A percentile compares a stretch with the other conserved stretches of the same genome.
phyloP scores from a whole-genome alignment of 2,329 filamentous ascomycete species.

The Aspergillus tamarii region DNA sequence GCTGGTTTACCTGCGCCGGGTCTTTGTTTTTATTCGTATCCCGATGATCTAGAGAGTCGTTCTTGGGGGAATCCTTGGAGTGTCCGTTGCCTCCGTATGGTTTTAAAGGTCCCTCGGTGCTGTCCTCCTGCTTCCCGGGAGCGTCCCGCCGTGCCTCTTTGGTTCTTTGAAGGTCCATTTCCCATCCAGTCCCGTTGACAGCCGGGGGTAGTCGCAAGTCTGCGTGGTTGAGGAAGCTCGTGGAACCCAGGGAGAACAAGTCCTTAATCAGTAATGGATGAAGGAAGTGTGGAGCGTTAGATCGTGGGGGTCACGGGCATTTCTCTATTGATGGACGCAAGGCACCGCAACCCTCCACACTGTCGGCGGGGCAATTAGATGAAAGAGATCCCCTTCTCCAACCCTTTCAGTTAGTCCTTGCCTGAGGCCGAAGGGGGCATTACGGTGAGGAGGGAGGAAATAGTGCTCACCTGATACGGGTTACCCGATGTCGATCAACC shows the following conservation, averaged over 20 bases:
- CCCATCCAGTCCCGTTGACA: conserved; percentile 17
- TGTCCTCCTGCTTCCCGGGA: conserved; percentile 40
- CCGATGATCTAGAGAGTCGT: conserved; percentile 37
- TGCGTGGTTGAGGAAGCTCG: conserved; percentile 1
- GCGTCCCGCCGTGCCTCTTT: conserved; percentile 41
- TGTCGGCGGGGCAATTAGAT: conserved; percentile 20
- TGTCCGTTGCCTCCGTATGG: conserved; percentile 37
- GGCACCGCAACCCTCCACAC: conserved; percentile 24
- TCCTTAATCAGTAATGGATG: conserved; percentile 11
- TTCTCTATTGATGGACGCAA: conserved; percentile 26
- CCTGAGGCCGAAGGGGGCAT: conserved; percentile 21
- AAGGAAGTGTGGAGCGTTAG: conserved; percentile 9
- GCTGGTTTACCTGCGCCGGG: conserved; percentile 24
- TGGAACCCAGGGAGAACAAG: background rate
- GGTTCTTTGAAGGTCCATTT: conserved; percentile 46
- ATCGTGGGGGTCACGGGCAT: conserved; percentile 25
- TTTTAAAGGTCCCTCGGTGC: conserved; percentile 38
- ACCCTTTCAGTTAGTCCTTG: conserved; percentile 27
- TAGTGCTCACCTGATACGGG: conserved; percentile 23
- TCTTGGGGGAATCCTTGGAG: conserved; percentile 40
- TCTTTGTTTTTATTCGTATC: conserved; percentile 28
- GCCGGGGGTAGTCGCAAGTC: background rate
- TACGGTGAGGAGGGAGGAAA: conserved; percentile 21
- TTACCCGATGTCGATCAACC: conserved; percentile 24
- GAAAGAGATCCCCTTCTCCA: conserved; percentile 22